Base-by-base conservation (phyloP, 257 asterid genomes). In the Solanum pinnatisectum region DNA sequence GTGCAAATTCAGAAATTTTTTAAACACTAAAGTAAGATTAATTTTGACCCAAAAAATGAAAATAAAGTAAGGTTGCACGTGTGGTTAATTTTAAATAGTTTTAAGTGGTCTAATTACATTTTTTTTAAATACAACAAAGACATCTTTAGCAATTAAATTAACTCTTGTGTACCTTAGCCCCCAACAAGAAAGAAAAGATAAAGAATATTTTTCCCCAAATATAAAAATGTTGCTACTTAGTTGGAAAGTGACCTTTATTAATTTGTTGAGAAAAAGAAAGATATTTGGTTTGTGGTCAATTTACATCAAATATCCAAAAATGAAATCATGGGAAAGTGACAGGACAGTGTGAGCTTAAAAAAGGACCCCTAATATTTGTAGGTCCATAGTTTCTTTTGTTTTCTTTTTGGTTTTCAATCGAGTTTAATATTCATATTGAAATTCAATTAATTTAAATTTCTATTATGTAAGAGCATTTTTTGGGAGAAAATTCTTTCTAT, bases 191-290 rank as follows among this genome's bases (percentile, higher is more conserved):
- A 46, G 42, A 82, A 49, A 30, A 6, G 10, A 82, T 46, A 27
- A 46, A 46, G 40, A 44, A 49, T 82, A n/a, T n/a, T n/a, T 82
- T 49, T 82, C 42, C 32, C 83, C 32, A 49, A 49, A 82, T 49
- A 49, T 49, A 16, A 82, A 10, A 46, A 49, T 49, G 32, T 49
- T 74, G 52, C 83, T 74, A 59, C 87, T 67, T 44, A 82, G 73
- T 73, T 72, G 90, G 92, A 88, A 88, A 86, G 92, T 42, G 92
- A 90, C 92, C n/a, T 16, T 12, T 40, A 22, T 59, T 71, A 35
- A 20, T 32, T 79, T 44, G 40, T 81, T 81, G 30, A 81, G 67
- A 49, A 49, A 82, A 49, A 49, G 32, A 32, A 18, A 82, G 44
- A 49, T 30, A 82, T 49, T 49, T 84, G 87, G 81, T 52, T 39